Evolutionary conservation across 176 grass and related monocot species (phyloP).

Genomic region (Secale cereale): DNA sequence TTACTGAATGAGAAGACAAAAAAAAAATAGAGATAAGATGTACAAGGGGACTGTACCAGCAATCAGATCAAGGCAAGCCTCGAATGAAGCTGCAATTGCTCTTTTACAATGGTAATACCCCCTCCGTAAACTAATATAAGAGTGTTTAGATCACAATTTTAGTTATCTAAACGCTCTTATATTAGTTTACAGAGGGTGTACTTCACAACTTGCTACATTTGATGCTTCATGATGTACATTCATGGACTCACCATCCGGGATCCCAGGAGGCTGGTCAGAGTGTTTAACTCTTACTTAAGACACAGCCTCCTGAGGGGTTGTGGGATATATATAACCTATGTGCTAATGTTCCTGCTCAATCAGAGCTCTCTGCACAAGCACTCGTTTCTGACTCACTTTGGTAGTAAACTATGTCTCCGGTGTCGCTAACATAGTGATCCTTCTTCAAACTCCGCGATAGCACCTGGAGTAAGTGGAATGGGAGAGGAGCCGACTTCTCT

Average conservation of each 20-base stretch:
- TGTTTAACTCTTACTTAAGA: constrained; percentile 1
- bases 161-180: too few relatives aligned
- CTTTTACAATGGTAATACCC: constrained; percentile 26
- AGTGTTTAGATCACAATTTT: too few relatives aligned
- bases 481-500: constrained; percentile 68
- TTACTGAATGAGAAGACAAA: not conserved
- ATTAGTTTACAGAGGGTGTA: too few relatives aligned
- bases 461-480: constrained; percentile 63
- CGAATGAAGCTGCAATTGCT: not conserved
- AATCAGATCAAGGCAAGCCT: not conserved
- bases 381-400: constrained; percentile 59
- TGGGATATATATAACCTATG: constrained; percentile 19
- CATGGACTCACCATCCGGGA: constrained; percentile 13
- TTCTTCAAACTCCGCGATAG: constrained; percentile 58
- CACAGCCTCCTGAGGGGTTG: constrained; percentile 21
- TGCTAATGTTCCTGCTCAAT: constrained; percentile 36
- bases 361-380: constrained; percentile 26
- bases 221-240: not conserved
- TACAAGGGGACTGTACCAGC: not conserved
- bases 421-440: constrained; percentile 78
- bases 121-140: too few relatives aligned
- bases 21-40: not conserved
- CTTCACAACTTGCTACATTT: constrained; percentile 6
- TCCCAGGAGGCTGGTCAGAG: constrained; percentile 9
- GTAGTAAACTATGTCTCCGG: constrained; percentile 75